Base-by-base conservation (phyloP, 768 basidiomycete genomes). In the Suillus subaureus region DNA sequence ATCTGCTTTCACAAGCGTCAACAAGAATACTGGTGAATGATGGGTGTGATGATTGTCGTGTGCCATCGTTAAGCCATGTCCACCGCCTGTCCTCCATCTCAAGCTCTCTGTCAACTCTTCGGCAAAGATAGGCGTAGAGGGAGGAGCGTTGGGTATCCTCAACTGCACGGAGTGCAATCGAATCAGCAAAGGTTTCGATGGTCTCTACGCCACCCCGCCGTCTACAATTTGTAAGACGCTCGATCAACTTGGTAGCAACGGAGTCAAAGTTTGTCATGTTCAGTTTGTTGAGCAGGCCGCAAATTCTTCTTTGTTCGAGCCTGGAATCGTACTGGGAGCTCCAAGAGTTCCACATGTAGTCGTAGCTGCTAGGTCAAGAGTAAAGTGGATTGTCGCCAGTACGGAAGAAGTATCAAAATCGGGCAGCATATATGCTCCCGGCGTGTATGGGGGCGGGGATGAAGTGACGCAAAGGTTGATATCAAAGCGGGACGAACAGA, bases 211-310 rank as follows among this genome's bases (percentile, higher is more conserved):
- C 82, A 37, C 75, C 82, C 72, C 82, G 81, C 63, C 80, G 73
- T 69, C 80, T 77, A 15, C 80, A 81, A 68, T 78, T 79, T 74
- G 84, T 81, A 54, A 84, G 82, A 79, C 82, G 83, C 33, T 78
- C 78, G 57, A 84, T 77, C 68, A 87, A 84, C 70, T 83, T 81
- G 51, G 77, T 72, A 47, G 84, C 81, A 67, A 86, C 82, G 47
- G 79, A 78, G 61, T 83, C 82, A 75, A 86, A 85, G 67, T 81
- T 81, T 67, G 83, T 80, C 66, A 80, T 74, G 4, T 85, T 84
- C 43, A 88, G 79, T 78, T 85, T 86, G 82, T 88, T 88, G 68
- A 88, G 80, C 62, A 87, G 73, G 51, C 83, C 79, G 72, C 85
- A 85, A 71, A 86, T 81, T 71, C 83, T 83, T 61, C 83, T 79